Evolutionary conservation across 2,329 filamentous ascomycete genomes (phyloP).

Genomic region (Colletotrichum orbiculare): DNA sequence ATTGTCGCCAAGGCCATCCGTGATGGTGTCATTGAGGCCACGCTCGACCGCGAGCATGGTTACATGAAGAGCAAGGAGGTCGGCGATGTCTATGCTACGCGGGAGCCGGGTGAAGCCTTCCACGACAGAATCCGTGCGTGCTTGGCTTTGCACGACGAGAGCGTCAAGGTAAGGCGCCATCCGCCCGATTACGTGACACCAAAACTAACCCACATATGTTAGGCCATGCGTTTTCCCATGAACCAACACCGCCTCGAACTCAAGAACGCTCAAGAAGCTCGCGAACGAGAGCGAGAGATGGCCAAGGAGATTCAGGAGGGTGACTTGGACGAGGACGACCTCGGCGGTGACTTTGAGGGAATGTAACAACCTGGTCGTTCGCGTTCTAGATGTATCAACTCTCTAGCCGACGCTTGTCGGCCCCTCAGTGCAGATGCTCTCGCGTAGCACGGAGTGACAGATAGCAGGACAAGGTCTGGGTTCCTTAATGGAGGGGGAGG

Average conservation of each 20-base stretch:
- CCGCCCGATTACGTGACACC: too few relatives aligned
- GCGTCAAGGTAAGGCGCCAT: constrained; percentile 79
- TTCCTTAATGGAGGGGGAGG: constrained; percentile 18
- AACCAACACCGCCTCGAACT: constrained; percentile 97
- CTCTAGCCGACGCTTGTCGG: constrained; percentile 11
- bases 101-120: constrained; percentile 96
- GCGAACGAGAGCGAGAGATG: constrained; percentile 94
- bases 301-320: constrained; percentile 99
- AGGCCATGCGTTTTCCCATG: constrained; percentile 99
- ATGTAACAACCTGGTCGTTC: constrained; percentile 69
- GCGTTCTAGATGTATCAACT: constrained; percentile 31
- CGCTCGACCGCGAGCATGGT: constrained; percentile 90
- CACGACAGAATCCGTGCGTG: constrained; percentile 96
- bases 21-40: constrained; percentile 96
- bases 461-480: constrained; percentile 5
- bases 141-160: constrained; percentile 93
- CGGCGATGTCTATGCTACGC: constrained; percentile 94
- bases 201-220: too few relatives aligned
- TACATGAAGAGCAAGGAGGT: constrained; percentile 99
- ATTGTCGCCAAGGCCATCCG: constrained; percentile 99
- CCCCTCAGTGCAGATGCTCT: constrained; percentile 10
- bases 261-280: constrained; percentile 98
- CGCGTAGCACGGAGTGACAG: constrained; percentile 19
- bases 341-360: constrained; percentile 94
- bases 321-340: constrained; percentile 95